A percentile compares a stretch with the other conserved stretches of the same genome.
Evolutionary conservation across 768 basidiomycete genomes (phyloP).

Genomic region (Krasilnikovozyma curviuscula): DNA sequence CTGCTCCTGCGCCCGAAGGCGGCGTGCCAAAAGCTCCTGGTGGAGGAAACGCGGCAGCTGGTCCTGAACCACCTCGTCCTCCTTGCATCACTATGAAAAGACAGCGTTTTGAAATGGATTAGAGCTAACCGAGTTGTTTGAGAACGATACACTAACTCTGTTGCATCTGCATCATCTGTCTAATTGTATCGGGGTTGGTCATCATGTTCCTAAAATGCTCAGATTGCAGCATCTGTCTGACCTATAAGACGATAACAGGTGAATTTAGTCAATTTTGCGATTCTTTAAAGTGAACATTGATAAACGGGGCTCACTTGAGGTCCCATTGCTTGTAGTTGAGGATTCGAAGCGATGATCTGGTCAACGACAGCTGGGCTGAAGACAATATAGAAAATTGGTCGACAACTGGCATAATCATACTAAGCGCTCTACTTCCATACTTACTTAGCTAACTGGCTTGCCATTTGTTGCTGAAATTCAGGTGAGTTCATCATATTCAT

Average conservation of each 20-base stretch:
- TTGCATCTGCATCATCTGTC: conserved; percentile 12
- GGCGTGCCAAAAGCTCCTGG: conserved; percentile 9
- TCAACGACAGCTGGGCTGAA: conserved; percentile 9
- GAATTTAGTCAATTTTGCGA: too few species aligned
- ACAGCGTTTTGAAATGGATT: background rate
- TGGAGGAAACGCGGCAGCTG: background rate
- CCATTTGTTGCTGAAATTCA: conserved; percentile 71
- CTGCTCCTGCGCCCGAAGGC: background rate
- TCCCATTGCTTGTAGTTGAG: conserved; percentile 7
- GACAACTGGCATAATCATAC: too few species aligned
- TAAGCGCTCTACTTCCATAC: too few species aligned
- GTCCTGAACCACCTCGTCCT: conserved; percentile 1
- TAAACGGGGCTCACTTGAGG: too few species aligned
- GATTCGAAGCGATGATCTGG: conserved; percentile 10
- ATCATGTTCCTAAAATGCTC: conserved; percentile 5
- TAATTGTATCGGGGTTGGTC: conserved; percentile 4
- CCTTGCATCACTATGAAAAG: conserved; percentile 4
- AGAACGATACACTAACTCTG: background rate
- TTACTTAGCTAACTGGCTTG: too few species aligned
- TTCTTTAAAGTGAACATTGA: too few species aligned
- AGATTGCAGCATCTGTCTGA: conserved; percentile 8
- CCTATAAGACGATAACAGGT: too few species aligned
- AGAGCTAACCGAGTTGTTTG: background rate
- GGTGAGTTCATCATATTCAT: conserved; percentile 39
- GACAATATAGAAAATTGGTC: too few species aligned